Evolutionary conservation across 2,329 filamentous ascomycete genomes (phyloP).

Genomic region (Talaromyces sp.): DNA sequence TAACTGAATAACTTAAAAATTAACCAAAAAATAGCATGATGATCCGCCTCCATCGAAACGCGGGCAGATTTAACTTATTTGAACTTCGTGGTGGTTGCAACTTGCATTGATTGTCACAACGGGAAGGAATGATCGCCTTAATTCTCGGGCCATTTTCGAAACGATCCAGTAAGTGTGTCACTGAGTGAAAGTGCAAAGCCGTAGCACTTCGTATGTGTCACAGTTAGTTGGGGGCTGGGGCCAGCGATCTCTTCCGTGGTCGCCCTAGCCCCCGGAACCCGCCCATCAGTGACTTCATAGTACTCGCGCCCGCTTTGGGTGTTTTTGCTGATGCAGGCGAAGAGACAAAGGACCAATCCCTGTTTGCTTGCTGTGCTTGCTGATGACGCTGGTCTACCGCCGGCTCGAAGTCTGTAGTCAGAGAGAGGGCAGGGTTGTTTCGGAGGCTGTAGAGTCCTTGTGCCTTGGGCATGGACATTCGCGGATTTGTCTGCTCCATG

Average conservation of each 20-base stretch:
- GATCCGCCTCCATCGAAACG: background rate
- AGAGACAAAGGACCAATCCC: slow-evolving; percentile 1
- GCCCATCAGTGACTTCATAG: slow-evolving; percentile 12
- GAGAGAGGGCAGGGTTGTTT: background rate
- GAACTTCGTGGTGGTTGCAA: background rate
- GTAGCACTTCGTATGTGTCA: background rate
- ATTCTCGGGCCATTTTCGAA: background rate
- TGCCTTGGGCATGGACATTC: background rate
- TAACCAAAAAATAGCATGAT: background rate
- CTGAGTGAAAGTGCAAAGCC: background rate
- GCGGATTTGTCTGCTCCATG: background rate
- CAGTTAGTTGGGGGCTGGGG: background rate
- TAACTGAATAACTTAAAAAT: background rate
- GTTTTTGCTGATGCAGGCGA: background rate
- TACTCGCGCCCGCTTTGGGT: slow-evolving; percentile 3
- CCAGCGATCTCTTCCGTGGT: background rate
- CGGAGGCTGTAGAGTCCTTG: background rate
- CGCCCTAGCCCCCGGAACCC: slow-evolving; percentile 11
- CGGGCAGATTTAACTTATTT: background rate
- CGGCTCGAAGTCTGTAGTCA: slow-evolving; percentile 5
- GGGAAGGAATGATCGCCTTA: background rate
- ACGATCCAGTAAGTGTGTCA: too few relatives aligned
- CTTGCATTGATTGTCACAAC: background rate
- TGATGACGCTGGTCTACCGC: background rate
- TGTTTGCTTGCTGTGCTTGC: background rate